Base-by-base conservation (phyloP, 2,329 filamentous ascomycete genomes). In the Alternaria triticimaculans region DNA sequence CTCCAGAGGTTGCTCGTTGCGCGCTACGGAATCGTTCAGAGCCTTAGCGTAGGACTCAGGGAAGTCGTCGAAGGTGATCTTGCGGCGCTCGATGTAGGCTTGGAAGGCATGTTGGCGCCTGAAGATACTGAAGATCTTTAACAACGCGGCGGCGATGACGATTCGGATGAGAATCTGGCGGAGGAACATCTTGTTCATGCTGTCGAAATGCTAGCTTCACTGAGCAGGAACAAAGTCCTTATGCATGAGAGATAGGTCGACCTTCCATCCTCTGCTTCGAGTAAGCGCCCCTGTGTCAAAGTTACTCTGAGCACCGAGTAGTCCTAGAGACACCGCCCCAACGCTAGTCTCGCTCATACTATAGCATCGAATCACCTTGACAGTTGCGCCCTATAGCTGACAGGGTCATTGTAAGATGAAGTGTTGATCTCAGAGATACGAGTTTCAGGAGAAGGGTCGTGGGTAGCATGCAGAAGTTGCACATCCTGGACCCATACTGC, bases 61-160 rank as follows among this genome's bases (percentile, higher is more conserved):
- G 20, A 70, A 69, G 43, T 69, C 62, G 8, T 51, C 37, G 26
- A 68, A 64, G 15, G 60, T 55, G 25, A 69, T 67, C 18, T 60
- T 15, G 5, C 54, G 55, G 5, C 33, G 9, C 11, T 49, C 41
- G 7, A 70, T 46, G 18, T 46, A 54, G 7, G 54, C 20, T 20
- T 70, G 61, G 43, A 70, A 70, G 25, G 43, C 6, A 23, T 63
- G 56, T 33, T 69, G 64, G 23, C 55, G 43, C 53, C 59, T 55
- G 45, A 56, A 48, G 48, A 41, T n/a, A 20, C 48, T 54, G 21
- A 61, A 33, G n/a, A 21, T 33, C 25, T 66, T 64, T 15, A 66
- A 43, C n/a, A 66, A 46, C 9, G 25, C 53, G 18, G 48, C 41
- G 33, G 57, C 37, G 4, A 48, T 30, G 15, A 53, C 15, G 28